Base-by-base conservation (phyloP, 1,139 yeast genomes). In the Debaryomyces psychrophilus region DNA sequence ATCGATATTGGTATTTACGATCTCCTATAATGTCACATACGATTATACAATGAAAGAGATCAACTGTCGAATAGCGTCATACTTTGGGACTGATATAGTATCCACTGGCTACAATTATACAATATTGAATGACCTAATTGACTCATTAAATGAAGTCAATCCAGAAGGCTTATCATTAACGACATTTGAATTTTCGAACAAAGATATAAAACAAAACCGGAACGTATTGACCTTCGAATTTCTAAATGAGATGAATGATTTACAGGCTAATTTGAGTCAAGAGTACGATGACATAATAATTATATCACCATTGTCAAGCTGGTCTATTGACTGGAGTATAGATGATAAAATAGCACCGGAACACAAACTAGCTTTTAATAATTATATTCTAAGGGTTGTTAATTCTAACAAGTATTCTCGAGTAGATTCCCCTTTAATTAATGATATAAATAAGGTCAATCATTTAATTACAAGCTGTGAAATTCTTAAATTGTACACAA, bases 391-490 rank as follows among this genome's bases (percentile, higher is more conserved):
- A 43, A 59, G 60, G 35, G 52, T 56, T 40, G 48, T 71, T 38
- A 71, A 71, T 48, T 65, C 61, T 45, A 61, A 62, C 38, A 48
- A 62, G 37, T 53, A 56, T 28, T 48, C 46, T 23, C 51, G 55
- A 22, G 44, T 58, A 12, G 52, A 66, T 14, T 56, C 60, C 11
- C 51, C 69, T 15, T 68, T 64, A 45, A 64, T 82, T 20, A 71
- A 77, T 31, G 73, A 79, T 2, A 57, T 80, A 2, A 58, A 62
- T 33, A 72, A 73, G 45, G 67, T 72, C 8, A 81, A 83, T 55
- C 85, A 84, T 17, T 55, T 81, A 8, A 68, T 82, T 9, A 67
- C 67, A 44, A 64, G 71, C 36, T 85, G 85, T 0, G 64, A 68
- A 17, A 59, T 68, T 1, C 41, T 82, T 9, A 69, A 73, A 44